phyloP scores from a whole-genome alignment of 176 grass and related monocot species.

The Carex pumila region DNA sequence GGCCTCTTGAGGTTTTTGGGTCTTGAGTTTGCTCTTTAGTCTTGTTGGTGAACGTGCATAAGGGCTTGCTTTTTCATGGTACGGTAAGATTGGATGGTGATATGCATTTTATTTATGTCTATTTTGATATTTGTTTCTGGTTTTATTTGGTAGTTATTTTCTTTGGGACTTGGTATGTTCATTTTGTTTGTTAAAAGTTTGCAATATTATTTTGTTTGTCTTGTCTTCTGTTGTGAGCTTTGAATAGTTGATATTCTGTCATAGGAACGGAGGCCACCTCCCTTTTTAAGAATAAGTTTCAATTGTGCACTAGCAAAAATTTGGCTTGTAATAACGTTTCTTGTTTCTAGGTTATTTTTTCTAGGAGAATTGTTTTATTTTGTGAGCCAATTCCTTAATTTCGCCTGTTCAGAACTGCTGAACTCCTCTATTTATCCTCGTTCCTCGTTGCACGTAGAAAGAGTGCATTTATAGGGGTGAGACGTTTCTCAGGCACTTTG shows the following conservation, averaged over 20 bases:
- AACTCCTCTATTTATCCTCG: no score
- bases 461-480: no score
- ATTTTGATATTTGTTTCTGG: conserved; percentile 1
- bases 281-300: neutral
- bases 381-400: no score
- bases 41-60: neutral
- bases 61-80: neutral
- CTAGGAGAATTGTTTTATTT: no score
- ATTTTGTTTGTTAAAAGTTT: neutral
- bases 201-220: neutral
- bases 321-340: neutral
- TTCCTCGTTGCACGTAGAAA: no score
- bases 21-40: conserved; percentile 9
- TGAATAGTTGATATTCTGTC: no score
- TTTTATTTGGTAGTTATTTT: neutral
- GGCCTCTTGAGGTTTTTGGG: conserved; percentile 3
- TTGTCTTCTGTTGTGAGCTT: neutral
- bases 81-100: neutral
- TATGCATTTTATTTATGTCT: conserved; percentile 17
- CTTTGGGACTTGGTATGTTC: neutral
- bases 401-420: no score
- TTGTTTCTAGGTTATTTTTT: neutral
- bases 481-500: neutral
- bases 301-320: neutral
- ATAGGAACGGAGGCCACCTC: no score